These are phyloP conservation scores for Blastobotrys terrestris DNA, from an alignment of 805 yeast species.

Conservation along the genomic window DNA sequence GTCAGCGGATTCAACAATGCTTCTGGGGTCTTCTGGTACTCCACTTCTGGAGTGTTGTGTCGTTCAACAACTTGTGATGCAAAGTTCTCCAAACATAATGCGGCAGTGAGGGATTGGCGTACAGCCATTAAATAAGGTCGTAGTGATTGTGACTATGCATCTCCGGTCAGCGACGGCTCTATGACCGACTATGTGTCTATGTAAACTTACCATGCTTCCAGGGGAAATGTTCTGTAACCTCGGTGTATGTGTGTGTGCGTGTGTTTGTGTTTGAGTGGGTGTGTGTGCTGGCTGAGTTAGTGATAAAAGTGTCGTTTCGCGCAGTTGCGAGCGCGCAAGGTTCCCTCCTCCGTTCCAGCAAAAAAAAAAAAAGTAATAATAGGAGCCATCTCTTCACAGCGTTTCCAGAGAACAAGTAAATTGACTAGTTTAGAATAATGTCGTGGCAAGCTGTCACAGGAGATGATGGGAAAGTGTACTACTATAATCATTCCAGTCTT, in stretches of 20 bases:
- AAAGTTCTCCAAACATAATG: slow-evolving; percentile 86
- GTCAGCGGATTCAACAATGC: slow-evolving; percentile 82
- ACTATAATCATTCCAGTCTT: slow-evolving; percentile 57
- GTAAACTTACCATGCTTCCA: background rate
- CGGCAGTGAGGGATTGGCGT: slow-evolving; percentile 87
- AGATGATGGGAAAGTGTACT: slow-evolving; percentile 63
- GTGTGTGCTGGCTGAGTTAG: background rate
- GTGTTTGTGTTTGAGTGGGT: background rate
- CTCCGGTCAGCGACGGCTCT: background rate
- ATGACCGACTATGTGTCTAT: no score
- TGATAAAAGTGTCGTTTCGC: no score
- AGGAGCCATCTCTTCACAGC: no score
- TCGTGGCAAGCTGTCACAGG: slow-evolving; percentile 62
- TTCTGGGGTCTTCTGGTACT: slow-evolving; percentile 75
- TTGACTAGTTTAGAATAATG: slow-evolving; percentile 12
- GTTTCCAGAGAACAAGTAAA: no score
- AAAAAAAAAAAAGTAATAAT: background rate
- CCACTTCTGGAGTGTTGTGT: slow-evolving; percentile 96
- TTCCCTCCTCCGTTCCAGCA: background rate
- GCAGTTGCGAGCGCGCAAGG: background rate
- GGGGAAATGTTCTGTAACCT: no score
- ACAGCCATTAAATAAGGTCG: slow-evolving; percentile 94
- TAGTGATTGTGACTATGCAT: slow-evolving; percentile 80
- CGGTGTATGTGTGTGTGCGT: background rate
- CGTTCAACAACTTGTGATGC: slow-evolving; percentile 94